phyloP scores from a whole-genome alignment of 345 rosid species.

The Ricinus communis region DNA sequence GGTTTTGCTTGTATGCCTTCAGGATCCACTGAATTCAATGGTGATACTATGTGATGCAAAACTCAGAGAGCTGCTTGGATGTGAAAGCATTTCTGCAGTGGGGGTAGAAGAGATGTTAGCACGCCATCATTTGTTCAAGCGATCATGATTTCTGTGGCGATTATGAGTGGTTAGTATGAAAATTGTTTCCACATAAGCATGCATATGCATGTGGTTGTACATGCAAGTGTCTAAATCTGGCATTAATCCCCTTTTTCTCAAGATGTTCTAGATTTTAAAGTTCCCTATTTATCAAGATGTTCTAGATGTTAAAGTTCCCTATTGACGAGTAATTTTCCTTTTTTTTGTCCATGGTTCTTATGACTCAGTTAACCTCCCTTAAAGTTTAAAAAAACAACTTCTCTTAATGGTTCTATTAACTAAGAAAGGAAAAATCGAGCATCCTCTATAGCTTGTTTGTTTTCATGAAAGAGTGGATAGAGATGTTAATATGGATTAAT shows the following conservation, averaged over 20 bases:
- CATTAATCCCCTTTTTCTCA: not conserved
- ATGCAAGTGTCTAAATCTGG: not conserved
- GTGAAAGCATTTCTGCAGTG: conserved; percentile 82
- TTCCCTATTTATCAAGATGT: no score
- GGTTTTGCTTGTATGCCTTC: conserved; percentile 20
- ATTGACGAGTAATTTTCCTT: no score
- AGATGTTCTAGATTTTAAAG: no score
- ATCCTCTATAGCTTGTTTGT: no score
- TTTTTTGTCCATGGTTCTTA: no score
- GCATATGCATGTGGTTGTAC: not conserved
- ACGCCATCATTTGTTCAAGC: conserved; percentile 65
- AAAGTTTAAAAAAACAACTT: no score
- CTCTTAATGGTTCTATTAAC: no score
- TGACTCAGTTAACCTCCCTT: no score
- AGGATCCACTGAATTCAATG: conserved; percentile 82
- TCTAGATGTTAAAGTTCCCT: no score
- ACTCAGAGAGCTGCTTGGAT: conserved; percentile 79
- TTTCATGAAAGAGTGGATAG: not conserved
- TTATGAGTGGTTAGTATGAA: conserved; percentile 37
- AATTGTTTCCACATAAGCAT: not conserved
- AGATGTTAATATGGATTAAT: not conserved
- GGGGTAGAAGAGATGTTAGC: conserved; percentile 69
- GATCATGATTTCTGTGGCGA: conserved; percentile 43
- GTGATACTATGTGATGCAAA: conserved; percentile 74
- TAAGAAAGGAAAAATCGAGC: no score